Percentiles rank a stretch among this genome's conserved stretches.
Conservation (phyloP, 2,329 filamentous ascomycete species). For the Ceratocystis harringtonii region DNA sequence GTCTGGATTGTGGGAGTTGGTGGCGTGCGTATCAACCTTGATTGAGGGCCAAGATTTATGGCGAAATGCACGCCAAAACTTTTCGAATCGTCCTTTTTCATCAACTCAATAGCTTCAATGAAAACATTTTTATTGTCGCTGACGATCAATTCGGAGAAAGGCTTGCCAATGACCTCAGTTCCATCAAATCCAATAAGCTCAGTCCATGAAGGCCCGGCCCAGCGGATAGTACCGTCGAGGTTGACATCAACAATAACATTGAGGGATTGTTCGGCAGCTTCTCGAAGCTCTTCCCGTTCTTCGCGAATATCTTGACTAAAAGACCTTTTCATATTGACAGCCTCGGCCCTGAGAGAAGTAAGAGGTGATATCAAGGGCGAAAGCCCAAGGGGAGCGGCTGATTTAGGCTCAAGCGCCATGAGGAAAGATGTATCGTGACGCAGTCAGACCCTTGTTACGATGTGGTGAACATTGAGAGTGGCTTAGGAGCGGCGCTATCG, state of each 20-base stretch:
- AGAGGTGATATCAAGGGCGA: constrained; percentile 24
- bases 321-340: constrained; percentile 45
- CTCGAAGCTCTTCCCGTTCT: constrained; percentile 82
- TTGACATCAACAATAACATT: constrained; percentile 94
- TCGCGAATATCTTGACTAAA: constrained; percentile 83
- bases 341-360: constrained; percentile 35
- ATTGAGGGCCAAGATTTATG: constrained; percentile 52
- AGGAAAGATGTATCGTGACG: constrained; percentile 5
- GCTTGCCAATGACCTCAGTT: constrained; percentile 56
- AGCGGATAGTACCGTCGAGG: constrained; percentile 77
- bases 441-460: constrained; percentile 10
- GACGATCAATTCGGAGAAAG: constrained; percentile 67
- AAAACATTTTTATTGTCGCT: constrained; percentile 68
- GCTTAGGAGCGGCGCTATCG: constrained; percentile 3
- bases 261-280: constrained; percentile 88
- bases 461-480: constrained; percentile 7
- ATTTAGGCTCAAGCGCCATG: constrained; percentile 7
- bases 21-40: constrained; percentile 22
- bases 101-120: constrained; percentile 66
- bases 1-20: constrained; percentile 25
- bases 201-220: constrained; percentile 92
- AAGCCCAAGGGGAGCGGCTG: constrained; percentile 4
- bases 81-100: constrained; percentile 83
- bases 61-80: constrained; percentile 81
- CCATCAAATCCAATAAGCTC: constrained; percentile 75